A percentile compares a stretch with the other conserved stretches of the same genome.
These are phyloP conservation scores for Erodium chrysanthum DNA, from an alignment of 441 rosid species.

Conservation along the genomic window DNA sequence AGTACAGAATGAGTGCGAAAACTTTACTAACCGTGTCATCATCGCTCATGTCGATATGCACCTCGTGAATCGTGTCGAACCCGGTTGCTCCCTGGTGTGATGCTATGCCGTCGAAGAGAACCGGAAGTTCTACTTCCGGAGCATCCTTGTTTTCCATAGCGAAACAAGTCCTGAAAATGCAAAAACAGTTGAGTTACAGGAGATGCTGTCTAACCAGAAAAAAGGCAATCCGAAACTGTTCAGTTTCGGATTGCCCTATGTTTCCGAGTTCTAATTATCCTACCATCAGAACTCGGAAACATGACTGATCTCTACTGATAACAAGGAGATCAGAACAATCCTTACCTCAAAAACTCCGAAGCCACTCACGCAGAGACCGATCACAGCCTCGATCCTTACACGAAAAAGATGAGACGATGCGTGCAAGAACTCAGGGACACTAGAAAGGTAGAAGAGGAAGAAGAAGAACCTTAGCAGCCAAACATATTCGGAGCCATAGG, in stretches of 20 bases:
- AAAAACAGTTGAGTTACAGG: too few species aligned
- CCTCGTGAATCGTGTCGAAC: neutral
- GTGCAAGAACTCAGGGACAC: neutral
- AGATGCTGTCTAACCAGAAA: too few species aligned
- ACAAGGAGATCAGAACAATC: neutral
- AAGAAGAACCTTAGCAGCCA: neutral
- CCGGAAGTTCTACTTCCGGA: neutral
- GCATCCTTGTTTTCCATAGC: neutral
- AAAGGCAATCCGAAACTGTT: too few species aligned
- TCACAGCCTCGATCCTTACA: neutral
- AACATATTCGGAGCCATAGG: slow-evolving; percentile 18
- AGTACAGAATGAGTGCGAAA: too few species aligned
- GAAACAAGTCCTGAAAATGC: neutral
- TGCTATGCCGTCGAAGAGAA: neutral
- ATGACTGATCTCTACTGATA: too few species aligned
- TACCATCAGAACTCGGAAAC: too few species aligned
- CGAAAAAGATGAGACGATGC: neutral
- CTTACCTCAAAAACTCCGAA: neutral
- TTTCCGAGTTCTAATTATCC: too few species aligned
- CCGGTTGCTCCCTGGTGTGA: neutral
- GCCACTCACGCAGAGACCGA: neutral
- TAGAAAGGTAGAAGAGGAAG: neutral
- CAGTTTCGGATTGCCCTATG: too few species aligned
- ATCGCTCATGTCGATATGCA: neutral
- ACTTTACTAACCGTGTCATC: too few species aligned